Percentiles rank a stretch among this genome's conserved stretches.
Evolutionary conservation across 2,329 filamentous ascomycete species (phyloP).

Genomic region (Bisporella sp.): DNA sequence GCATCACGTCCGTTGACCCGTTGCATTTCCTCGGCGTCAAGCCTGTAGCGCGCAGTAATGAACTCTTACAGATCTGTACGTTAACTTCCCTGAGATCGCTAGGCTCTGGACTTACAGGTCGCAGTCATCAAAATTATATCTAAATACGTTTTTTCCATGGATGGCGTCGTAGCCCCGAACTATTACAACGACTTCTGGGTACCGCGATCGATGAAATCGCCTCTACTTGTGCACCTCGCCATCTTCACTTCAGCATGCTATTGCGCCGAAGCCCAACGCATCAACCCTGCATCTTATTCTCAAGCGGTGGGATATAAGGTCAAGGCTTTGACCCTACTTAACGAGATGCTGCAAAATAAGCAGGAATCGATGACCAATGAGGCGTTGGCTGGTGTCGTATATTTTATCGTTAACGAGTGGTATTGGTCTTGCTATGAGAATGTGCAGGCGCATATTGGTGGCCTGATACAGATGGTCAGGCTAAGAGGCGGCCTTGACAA

Average conservation of each 20-base stretch:
- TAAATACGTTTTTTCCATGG: conserved; percentile 44
- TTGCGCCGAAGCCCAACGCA: conserved; percentile 40
- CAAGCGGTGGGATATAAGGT: conserved; percentile 11
- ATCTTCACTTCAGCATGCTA: conserved; percentile 46
- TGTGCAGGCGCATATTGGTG: conserved; percentile 38
- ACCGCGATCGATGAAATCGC: conserved; percentile 42
- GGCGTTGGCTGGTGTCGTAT: conserved; percentile 40
- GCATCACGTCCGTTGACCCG: conserved; percentile 26
- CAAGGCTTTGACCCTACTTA: conserved; percentile 37
- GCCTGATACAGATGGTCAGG: conserved; percentile 41
- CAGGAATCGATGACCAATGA: conserved; percentile 35
- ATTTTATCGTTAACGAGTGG: conserved; percentile 46
- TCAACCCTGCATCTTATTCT: conserved; percentile 25
- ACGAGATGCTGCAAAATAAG: conserved; percentile 35
- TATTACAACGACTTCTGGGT: conserved; percentile 37
- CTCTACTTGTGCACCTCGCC: conserved; percentile 40
- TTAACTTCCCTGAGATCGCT: background rate
- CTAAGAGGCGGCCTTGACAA: conserved; percentile 39
- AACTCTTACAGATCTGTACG: conserved; percentile 42
- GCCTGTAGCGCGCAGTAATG: conserved; percentile 36
- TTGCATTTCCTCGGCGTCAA: conserved; percentile 35
- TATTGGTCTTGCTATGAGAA: conserved; percentile 43
- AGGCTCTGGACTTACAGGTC: background rate
- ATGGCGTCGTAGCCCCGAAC: conserved; percentile 41
- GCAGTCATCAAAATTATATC: conserved; percentile 42